A percentile compares a stretch with the other conserved stretches of the same genome.
phyloP scores from a whole-genome alignment of 1,284 basidiomycete species.

The Grifola frondosa region DNA sequence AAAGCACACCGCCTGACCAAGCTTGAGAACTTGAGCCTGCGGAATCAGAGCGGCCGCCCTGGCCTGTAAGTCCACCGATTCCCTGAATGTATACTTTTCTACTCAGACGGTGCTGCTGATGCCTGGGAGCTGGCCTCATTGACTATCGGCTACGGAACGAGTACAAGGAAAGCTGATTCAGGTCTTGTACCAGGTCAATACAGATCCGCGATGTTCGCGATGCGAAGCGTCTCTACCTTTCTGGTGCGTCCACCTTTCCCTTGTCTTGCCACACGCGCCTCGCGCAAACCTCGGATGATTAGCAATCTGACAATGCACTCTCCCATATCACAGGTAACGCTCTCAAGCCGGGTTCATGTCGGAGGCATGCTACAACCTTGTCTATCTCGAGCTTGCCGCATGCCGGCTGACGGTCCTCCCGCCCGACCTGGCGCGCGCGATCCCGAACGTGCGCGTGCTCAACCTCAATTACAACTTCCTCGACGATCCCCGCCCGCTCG shows the following conservation, averaged over 20 bases:
- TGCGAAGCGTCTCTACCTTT: conserved; percentile 91
- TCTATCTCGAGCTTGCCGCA: conserved; percentile 91
- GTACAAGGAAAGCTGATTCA: too few species aligned
- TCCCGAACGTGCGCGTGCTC: conserved; percentile 88
- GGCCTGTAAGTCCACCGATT: conserved; percentile 59
- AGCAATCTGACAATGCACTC: conserved; percentile 13
- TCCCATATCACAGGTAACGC: conserved; percentile 45
- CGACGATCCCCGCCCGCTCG: conserved; percentile 65
- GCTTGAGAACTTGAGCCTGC: conserved; percentile 88
- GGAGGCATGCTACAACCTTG: conserved; percentile 80
- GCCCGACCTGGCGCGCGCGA: conserved; percentile 56
- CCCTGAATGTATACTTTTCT: conserved; percentile 1
- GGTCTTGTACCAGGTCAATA: conserved; percentile 31
- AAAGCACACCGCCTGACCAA: conserved; percentile 59
- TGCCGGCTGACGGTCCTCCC: conserved; percentile 85
- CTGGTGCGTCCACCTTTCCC: conserved; percentile 54
- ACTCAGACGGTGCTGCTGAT: conserved; percentile 10
- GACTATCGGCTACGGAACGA: too few species aligned
- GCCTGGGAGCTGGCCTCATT: too few species aligned
- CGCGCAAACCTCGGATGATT: conserved; percentile 2
- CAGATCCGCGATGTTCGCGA: conserved; percentile 79
- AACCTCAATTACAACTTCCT: conserved; percentile 97
- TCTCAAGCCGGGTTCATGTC: conserved; percentile 47
- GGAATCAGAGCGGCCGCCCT: conserved; percentile 76
- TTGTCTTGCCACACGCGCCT: not conserved